Evolutionary conservation across 2,329 filamentous ascomycete genomes (phyloP), one percentile per base, ranked within the genome.

Genomic region (Knufia petricola): DNA sequence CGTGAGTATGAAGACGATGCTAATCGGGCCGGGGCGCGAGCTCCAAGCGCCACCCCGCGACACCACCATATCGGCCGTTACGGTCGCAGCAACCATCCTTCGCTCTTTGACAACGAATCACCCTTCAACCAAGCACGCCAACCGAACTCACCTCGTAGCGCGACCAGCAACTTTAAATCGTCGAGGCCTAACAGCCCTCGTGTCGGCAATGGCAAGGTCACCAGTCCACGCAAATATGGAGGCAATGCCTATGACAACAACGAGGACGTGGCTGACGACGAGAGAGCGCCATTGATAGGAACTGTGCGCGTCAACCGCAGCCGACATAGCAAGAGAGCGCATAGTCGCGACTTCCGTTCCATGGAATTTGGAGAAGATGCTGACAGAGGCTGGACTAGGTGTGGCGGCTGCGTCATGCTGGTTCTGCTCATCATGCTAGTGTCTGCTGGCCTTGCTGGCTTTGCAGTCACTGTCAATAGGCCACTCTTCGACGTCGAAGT

Each of bases 391-490:
- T 85, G 59, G 76, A 84, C 65, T 71, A 80, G 85, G 28, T 87
- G 88, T 59, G 87, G 87, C n/a, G 86, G 87, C 48, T 96, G 88
- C 62, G 72, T 94, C 9, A 77, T 95, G 10, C 76, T 95, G n/a
- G 81, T 83, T 2, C 75, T 94, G 53, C 81, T 95, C 69, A 69
- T 95, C 19, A 67, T 92, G 31, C 71, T 95, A 13, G 78, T 95
- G 36, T 77, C 94, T 41, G 82, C 87, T n/a, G 87, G 86, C 36
- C 84, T 86, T 8, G 82, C 92, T 31, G 86, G 84, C 19, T 92
- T 96, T 64, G 81, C 95, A 66, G 84, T 95, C 66, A 86, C 88
- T 39, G 90, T 89, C 17, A 94, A 89, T 24, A 88, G 94, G 61
- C 86, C 89, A 4, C 76, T 98, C 41, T 77, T 79, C 21, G 80